Conservation (phyloP, 768 basidiomycete species). For the Pleurotus ostreatus region DNA sequence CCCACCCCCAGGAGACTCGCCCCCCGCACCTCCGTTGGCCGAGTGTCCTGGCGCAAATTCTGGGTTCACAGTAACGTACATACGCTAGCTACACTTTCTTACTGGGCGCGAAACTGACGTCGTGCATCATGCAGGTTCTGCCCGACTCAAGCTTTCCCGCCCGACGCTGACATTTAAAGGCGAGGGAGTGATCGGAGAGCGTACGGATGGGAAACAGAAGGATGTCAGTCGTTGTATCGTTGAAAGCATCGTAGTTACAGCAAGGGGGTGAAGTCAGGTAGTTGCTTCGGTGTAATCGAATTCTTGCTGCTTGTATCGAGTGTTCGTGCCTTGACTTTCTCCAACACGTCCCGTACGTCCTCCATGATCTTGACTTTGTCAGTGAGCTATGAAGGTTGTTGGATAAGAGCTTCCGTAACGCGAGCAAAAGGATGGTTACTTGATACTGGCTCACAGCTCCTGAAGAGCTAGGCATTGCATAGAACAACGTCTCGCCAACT, state of each 20-base stretch:
- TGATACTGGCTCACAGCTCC: slow-evolving; percentile 71
- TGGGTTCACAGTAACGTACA: slow-evolving; percentile 14
- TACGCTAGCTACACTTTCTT: background rate
- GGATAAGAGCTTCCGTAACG: background rate
- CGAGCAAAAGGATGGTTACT: slow-evolving; percentile 31
- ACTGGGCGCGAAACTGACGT: background rate
- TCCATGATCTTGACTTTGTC: slow-evolving; percentile 42
- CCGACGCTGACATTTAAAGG: background rate
- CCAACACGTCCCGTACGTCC: slow-evolving; percentile 25
- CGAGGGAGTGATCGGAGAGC: too few relatives aligned
- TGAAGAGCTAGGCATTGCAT: slow-evolving; percentile 73
- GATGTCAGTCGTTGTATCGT: too few relatives aligned
- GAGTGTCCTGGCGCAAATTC: background rate
- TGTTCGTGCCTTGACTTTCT: slow-evolving; percentile 19
- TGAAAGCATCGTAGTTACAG: too few relatives aligned
- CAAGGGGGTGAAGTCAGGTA: too few relatives aligned
- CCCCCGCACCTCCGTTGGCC: background rate
- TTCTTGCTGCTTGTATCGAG: slow-evolving; percentile 15
- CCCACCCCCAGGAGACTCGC: background rate
- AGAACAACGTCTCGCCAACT: slow-evolving; percentile 60
- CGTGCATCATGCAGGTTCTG: slow-evolving; percentile 12
- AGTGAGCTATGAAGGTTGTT: slow-evolving; percentile 28
- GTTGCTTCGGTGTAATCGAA: background rate
- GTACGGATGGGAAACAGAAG: too few relatives aligned
- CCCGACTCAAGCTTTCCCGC: slow-evolving; percentile 18